Evolutionary conservation across 139 green algal genomes (phyloP).

Genomic region (Ostreobium quekettii): DNA sequence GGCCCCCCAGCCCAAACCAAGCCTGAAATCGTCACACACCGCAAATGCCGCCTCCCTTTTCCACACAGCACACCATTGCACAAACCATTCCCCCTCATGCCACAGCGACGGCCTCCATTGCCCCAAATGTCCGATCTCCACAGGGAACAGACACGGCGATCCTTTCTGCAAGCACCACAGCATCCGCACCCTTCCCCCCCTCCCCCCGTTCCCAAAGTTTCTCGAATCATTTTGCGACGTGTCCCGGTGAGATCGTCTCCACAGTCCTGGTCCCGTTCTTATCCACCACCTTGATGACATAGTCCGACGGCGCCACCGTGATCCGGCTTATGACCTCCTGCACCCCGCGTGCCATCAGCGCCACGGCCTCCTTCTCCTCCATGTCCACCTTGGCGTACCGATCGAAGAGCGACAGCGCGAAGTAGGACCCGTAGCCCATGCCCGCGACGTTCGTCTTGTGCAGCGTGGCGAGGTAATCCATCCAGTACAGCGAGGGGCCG

Average conservation of each 20-base stretch:
- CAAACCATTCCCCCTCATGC: too few relatives aligned
- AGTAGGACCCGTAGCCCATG: constrained; percentile 94
- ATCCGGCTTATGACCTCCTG: constrained; percentile 73
- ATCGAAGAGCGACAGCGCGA: constrained; percentile 92
- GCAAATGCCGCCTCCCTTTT: too few relatives aligned
- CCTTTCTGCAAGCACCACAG: too few relatives aligned
- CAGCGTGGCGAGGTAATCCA: constrained; percentile 96
- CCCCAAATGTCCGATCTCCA: too few relatives aligned
- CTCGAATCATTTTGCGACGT: too few relatives aligned
- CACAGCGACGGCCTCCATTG: too few relatives aligned
- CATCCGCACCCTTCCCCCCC: too few relatives aligned
- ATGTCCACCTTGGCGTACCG: constrained; percentile 88
- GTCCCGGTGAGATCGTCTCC: constrained; percentile 38
- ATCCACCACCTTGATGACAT: constrained; percentile 92
- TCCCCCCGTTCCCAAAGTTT: too few relatives aligned
- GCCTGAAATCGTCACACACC: too few relatives aligned
- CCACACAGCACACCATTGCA: too few relatives aligned
- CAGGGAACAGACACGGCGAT: too few relatives aligned
- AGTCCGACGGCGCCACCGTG: constrained; percentile 80
- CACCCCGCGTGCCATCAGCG: constrained; percentile 74
- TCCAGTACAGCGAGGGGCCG: constrained; percentile 87
- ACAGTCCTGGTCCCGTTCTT: constrained; percentile 65
- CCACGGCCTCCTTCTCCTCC: constrained; percentile 72
- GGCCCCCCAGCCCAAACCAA: too few relatives aligned
- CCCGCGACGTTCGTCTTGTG: constrained; percentile 93